phyloP scores from a whole-genome alignment of 202 grass and related monocot species.

The Panicum virgatum region DNA sequence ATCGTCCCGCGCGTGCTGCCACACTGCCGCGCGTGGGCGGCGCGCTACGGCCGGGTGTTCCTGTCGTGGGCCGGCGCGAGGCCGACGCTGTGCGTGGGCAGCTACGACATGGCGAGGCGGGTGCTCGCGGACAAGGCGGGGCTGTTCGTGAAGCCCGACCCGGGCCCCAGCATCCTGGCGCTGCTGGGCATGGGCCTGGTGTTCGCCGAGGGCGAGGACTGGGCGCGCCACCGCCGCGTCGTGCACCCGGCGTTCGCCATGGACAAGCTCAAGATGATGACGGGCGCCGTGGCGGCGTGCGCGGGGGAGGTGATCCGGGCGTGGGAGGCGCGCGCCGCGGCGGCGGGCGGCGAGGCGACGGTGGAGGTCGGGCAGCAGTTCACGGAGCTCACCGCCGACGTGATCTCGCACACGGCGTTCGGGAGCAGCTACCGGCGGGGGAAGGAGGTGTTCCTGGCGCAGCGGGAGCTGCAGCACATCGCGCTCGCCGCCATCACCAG shows the following conservation, averaged over 20 bases:
- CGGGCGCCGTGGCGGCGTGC: conserved; percentile 34
- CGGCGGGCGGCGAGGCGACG: neutral
- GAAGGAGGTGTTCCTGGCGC: neutral
- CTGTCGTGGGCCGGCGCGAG: neutral
- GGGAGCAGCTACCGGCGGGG: conserved; percentile 33
- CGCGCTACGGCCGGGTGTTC: neutral
- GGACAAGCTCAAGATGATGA: conserved; percentile 57
- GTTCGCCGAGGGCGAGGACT: conserved; percentile 38
- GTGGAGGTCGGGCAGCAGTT: conserved; percentile 41
- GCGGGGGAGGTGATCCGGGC: conserved; percentile 23
- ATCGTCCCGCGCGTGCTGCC: neutral
- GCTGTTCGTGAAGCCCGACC: neutral
- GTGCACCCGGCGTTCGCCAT: conserved; percentile 55
- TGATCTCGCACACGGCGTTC: conserved; percentile 47
- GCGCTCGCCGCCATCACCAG: neutral
- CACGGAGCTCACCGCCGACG: conserved; percentile 40
- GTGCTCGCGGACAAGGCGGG: neutral
- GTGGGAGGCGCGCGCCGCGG: conserved; percentile 21
- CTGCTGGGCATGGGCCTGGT: neutral
- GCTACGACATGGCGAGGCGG: neutral
- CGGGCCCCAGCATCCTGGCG: neutral
- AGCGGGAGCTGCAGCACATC: neutral
- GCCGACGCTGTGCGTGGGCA: neutral
- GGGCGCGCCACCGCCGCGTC: conserved; percentile 47
- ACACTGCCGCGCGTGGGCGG: neutral